Percentiles rank a stretch among this genome's conserved stretches.
Conservation (phyloP, 805 yeast genomes). For the Candida piceae region DNA sequence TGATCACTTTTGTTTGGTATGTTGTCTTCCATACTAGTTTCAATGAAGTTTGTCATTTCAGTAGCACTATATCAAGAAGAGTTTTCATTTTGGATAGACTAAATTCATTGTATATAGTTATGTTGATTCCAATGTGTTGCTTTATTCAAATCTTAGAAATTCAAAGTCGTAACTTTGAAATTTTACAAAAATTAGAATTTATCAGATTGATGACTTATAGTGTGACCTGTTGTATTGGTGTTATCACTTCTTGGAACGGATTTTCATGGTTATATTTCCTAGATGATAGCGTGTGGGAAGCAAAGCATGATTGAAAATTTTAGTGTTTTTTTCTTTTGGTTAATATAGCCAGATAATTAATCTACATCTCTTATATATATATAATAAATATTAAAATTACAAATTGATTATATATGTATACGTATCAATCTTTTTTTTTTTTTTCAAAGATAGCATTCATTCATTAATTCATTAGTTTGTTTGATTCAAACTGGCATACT, state of each 20-base stretch:
- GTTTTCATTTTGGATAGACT: constrained; percentile 69
- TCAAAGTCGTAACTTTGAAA: constrained; percentile 47
- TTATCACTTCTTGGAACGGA: constrained; percentile 82
- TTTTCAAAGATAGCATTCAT: too few species aligned
- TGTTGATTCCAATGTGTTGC: constrained; percentile 60
- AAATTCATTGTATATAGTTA: constrained; percentile 59
- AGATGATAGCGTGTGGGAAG: constrained; percentile 65
- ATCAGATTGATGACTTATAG: constrained; percentile 76
- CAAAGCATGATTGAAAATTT: constrained; percentile 10
- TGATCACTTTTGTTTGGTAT: constrained; percentile 83
- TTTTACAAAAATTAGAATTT: constrained; percentile 62
- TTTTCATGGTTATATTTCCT: constrained; percentile 84
- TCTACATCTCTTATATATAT: too few species aligned
- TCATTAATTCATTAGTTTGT: neutral
- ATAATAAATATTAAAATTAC: too few species aligned
- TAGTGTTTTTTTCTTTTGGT: too few species aligned
- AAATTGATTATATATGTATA: neutral
- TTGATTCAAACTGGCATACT: too few species aligned
- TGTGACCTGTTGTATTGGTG: constrained; percentile 82
- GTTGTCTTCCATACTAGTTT: constrained; percentile 69
- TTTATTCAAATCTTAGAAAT: constrained; percentile 42
- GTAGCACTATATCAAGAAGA: constrained; percentile 35
- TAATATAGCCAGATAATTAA: too few species aligned
- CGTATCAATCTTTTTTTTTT: too few species aligned
- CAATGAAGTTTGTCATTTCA: constrained; percentile 54